Evolutionary conservation across 805 yeast species (phyloP).

Genomic region (Candida easanensis): DNA sequence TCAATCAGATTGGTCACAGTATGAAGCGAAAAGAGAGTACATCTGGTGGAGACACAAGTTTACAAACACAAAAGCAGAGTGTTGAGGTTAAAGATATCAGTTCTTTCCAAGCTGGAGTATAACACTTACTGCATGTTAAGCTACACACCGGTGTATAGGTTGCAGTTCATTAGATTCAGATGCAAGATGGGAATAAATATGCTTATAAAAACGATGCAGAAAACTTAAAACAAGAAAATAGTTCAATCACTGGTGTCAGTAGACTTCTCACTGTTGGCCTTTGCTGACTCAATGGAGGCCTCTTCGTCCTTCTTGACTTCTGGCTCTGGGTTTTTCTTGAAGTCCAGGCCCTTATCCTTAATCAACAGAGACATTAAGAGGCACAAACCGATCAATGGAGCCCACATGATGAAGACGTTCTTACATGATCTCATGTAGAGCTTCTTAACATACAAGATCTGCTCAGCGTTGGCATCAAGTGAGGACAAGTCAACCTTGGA

Average conservation of each 20-base stretch:
- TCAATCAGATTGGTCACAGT: conserved; percentile 23
- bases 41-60: neutral
- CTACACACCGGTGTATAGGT: no score
- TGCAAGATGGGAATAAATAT: no score
- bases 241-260: no score
- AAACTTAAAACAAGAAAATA: no score
- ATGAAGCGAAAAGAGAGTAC: conserved; percentile 6
- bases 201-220: no score
- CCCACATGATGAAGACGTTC: conserved; percentile 21
- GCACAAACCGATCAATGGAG: conserved; percentile 18
- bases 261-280: neutral
- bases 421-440: conserved; percentile 19
- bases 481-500: conserved; percentile 16
- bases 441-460: conserved; percentile 13
- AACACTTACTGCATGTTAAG: no score
- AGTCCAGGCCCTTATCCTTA: conserved; percentile 18
- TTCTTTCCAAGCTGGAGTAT: conserved; percentile 14
- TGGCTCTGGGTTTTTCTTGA: conserved; percentile 3
- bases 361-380: conserved; percentile 14
- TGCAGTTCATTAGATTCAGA: no score
- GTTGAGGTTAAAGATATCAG: conserved; percentile 9
- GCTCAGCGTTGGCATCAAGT: conserved; percentile 7
- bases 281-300: neutral
- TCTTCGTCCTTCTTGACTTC: neutral
- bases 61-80: neutral